These are phyloP conservation scores for Penicillium cataractarum DNA, from an alignment of 495 filamentous ascomycete species.

Conservation along the genomic window DNA sequence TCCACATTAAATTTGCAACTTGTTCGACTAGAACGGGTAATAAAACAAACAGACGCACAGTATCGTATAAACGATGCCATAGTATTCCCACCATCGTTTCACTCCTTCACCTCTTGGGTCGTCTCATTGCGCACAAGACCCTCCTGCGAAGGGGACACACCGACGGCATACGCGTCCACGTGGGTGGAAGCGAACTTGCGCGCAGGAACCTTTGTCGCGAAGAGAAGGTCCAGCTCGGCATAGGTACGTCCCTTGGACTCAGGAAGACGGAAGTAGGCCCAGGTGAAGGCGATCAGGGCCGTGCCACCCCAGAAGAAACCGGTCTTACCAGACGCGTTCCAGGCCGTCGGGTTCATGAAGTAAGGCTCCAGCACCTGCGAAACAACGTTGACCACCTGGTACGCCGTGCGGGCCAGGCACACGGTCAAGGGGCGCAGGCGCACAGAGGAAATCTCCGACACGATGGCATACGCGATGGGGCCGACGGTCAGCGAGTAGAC, in stretches of 20 bases:
- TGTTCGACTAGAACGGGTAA: not conserved
- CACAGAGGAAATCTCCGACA: slow-evolving; percentile 69
- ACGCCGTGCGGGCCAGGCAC: slow-evolving; percentile 62
- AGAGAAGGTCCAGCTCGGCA: slow-evolving; percentile 69
- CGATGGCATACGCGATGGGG: slow-evolving; percentile 71
- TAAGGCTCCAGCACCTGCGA: slow-evolving; percentile 67
- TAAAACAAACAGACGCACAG: not conserved
- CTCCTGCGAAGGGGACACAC: slow-evolving; percentile 22
- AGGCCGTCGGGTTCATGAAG: slow-evolving; percentile 68
- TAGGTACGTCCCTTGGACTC: slow-evolving; percentile 68
- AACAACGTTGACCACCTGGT: slow-evolving; percentile 67
- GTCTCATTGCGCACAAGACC: slow-evolving; percentile 20
- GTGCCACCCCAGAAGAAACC: slow-evolving; percentile 73
- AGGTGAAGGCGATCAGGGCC: slow-evolving; percentile 64
- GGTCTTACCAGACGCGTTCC: slow-evolving; percentile 66
- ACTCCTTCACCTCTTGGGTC: slow-evolving; percentile 19
- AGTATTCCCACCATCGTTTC: not conserved
- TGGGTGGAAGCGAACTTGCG: slow-evolving; percentile 62
- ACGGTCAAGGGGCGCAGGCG: slow-evolving; percentile 70
- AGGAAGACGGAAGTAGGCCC: slow-evolving; percentile 70
- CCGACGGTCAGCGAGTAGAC: slow-evolving; percentile 71
- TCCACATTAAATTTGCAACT: not conserved
- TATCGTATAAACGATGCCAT: not conserved
- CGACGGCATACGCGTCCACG: slow-evolving; percentile 57
- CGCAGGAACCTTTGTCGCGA: slow-evolving; percentile 59